phyloP scores from a whole-genome alignment of 1,284 basidiomycete genomes.

The Entoloma clypeatum region DNA sequence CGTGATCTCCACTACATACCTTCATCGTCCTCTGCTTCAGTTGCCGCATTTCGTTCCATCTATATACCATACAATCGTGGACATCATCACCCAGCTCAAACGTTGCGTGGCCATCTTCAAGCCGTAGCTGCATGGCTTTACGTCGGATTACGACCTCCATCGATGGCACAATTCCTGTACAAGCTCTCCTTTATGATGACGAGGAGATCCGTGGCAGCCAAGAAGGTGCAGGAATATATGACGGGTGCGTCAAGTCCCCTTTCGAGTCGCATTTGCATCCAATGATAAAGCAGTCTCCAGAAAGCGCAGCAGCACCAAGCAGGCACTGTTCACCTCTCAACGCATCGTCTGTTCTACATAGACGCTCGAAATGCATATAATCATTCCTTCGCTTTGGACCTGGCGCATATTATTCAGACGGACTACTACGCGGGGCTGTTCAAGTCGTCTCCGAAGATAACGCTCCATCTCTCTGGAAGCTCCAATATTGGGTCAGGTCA shows the following conservation, averaged over 20 bases:
- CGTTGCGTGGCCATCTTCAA: neutral
- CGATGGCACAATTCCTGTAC: slow-evolving; percentile 72
- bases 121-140: slow-evolving; percentile 45
- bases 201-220: slow-evolving; percentile 74
- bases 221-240: slow-evolving; percentile 83
- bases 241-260: slow-evolving; percentile 59
- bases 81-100: neutral
- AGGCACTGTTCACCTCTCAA: slow-evolving; percentile 75
- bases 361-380: slow-evolving; percentile 48
- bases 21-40: no score
- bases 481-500: slow-evolving; percentile 25
- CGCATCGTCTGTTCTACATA: slow-evolving; percentile 83
- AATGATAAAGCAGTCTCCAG: slow-evolving; percentile 57
- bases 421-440: slow-evolving; percentile 93
- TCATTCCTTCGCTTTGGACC: slow-evolving; percentile 60
- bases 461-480: slow-evolving; percentile 55
- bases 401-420: slow-evolving; percentile 70
- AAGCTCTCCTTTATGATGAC: slow-evolving; percentile 71
- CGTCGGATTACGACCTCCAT: slow-evolving; percentile 50
- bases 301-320: slow-evolving; percentile 74
- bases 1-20: no score
- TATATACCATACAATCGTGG: no score
- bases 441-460: slow-evolving; percentile 87
- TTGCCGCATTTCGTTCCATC: no score
- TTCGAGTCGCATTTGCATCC: slow-evolving; percentile 19